A percentile compares a stretch with the other conserved stretches of the same genome.
These are phyloP conservation scores for Lepiota brunneoincarnata DNA, from an alignment of 768 basidiomycete species.

Conservation along the genomic window DNA sequence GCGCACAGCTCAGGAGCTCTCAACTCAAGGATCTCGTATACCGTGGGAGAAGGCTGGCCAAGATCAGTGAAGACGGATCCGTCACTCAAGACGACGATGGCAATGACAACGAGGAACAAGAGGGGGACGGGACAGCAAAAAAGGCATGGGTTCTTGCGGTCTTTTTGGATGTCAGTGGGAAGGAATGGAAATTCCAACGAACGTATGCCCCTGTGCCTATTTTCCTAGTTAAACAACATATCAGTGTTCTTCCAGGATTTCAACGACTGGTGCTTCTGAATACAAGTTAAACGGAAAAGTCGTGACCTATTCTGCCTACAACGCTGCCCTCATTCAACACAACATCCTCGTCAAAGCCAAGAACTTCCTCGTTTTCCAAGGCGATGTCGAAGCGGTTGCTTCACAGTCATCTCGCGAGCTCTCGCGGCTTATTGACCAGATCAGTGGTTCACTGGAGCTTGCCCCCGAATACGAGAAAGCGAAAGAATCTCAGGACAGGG, in stretches of 20 bases:
- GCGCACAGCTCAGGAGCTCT: conserved; percentile 86
- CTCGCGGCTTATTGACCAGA: conserved; percentile 89
- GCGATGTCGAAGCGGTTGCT: conserved; percentile 97
- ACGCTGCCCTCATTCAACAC: conserved; percentile 79
- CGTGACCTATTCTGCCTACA: conserved; percentile 88
- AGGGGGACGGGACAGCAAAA: conserved; percentile 82
- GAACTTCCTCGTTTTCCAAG: conserved; percentile 99
- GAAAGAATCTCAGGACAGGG: conserved; percentile 82
- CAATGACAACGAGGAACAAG: conserved; percentile 42
- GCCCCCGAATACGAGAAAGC: conserved; percentile 87
- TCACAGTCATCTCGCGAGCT: conserved; percentile 91
- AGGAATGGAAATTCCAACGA: conserved; percentile 89
- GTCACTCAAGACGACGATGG: conserved; percentile 48
- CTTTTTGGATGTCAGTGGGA: conserved; percentile 69
- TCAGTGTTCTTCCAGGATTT: conserved; percentile 57
- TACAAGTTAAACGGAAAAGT: conserved; percentile 82
- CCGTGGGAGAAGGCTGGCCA: conserved; percentile 74
- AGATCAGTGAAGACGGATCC: conserved; percentile 39
- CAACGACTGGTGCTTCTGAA: conserved; percentile 83
- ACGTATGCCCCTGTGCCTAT: conserved; percentile 57
- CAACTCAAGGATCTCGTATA: conserved; percentile 96
- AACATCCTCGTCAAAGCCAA: conserved; percentile 99
- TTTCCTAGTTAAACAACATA: not conserved
- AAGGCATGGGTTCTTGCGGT: conserved; percentile 97
- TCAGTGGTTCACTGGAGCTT: conserved; percentile 90